These are phyloP conservation scores for Mycena olivaceomarginata DNA, from an alignment of 768 basidiomycete genomes.

Conservation along the genomic window DNA sequence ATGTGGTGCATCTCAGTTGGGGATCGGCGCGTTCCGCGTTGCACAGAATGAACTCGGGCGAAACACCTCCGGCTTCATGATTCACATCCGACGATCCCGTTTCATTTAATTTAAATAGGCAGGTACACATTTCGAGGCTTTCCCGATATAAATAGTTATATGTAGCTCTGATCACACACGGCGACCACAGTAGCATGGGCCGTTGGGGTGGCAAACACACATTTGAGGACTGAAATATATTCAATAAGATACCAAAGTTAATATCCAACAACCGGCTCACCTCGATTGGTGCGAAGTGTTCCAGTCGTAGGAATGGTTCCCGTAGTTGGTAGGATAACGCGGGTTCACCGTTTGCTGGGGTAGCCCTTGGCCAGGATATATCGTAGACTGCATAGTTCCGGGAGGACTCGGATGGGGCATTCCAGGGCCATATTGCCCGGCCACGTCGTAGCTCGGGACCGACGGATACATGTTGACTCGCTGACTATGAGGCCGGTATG, in stretches of 20 bases:
- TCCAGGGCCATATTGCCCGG: neutral
- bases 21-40: no score
- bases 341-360: neutral
- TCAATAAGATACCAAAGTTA: neutral
- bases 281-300: neutral
- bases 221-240: no score
- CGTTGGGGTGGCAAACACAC: neutral
- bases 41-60: no score
- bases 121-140: no score
- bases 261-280: neutral
- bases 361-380: neutral
- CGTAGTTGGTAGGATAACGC: neutral
- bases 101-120: no score
- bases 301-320: neutral
- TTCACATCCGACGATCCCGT: no score
- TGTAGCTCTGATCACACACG: neutral
- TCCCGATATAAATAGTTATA: no score
- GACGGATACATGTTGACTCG: neutral
- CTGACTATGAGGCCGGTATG: neutral
- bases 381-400: neutral
- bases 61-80: no score
- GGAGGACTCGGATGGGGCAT: neutral
- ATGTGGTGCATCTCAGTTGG: no score
- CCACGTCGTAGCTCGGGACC: neutral
- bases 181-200: slow-evolving; percentile 6